Conservation (phyloP, 352 stramenopile genomes). For the Phytophthora macrochlamydospora region DNA sequence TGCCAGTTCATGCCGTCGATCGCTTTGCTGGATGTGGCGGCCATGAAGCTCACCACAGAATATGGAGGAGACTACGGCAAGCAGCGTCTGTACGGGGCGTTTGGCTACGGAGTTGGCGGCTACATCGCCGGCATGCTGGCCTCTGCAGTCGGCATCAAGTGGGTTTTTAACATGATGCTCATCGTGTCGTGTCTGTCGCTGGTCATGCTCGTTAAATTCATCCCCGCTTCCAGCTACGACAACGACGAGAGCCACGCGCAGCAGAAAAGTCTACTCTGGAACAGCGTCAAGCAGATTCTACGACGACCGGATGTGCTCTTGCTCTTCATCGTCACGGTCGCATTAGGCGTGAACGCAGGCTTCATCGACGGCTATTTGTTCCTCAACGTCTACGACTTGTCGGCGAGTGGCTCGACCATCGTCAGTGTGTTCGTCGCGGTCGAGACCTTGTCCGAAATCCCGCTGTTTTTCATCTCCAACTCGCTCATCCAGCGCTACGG, state of each 20-base stretch:
- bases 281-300: constrained; percentile 31
- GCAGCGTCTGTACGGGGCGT: constrained; percentile 56
- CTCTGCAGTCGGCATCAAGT: constrained; percentile 44
- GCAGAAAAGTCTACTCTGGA: constrained; percentile 33
- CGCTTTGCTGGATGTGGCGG: constrained; percentile 53
- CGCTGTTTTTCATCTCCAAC: constrained; percentile 58
- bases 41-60: constrained; percentile 48
- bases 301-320: constrained; percentile 38
- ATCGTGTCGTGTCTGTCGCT: constrained; percentile 39
- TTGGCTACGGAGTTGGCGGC: constrained; percentile 54
- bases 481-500: constrained; percentile 45
- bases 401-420: constrained; percentile 41
- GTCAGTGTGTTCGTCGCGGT: constrained; percentile 59
- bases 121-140: constrained; percentile 54
- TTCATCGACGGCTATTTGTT: constrained; percentile 66
- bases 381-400: constrained; percentile 62
- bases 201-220: constrained; percentile 45
- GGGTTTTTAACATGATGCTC: constrained; percentile 55
- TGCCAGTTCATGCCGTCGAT: constrained; percentile 44
- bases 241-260: constrained; percentile 11
- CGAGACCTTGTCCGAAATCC: constrained; percentile 47
- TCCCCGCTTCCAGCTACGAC: constrained; percentile 26
- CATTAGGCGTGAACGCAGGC: constrained; percentile 55
- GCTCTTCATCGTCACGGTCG: constrained; percentile 48
- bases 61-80: constrained; percentile 62